Percentiles rank a stretch among this genome's conserved stretches.
These are phyloP conservation scores for Fusarium lateritium DNA, from an alignment of 2,329 filamentous ascomycete species.

Conservation along the genomic window DNA sequence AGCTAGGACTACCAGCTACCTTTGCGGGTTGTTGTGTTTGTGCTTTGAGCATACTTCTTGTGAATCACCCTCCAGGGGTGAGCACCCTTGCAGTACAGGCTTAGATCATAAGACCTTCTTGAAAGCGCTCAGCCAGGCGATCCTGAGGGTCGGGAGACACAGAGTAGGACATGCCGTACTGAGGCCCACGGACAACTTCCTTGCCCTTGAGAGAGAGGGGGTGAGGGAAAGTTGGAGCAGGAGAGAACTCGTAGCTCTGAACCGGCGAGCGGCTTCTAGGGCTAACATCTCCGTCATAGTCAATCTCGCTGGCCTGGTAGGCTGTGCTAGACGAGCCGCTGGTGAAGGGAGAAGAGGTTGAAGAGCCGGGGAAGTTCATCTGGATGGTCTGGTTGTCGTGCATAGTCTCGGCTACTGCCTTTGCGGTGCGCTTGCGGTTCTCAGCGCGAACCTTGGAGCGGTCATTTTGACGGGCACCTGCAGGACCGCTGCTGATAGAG, in stretches of 20 bases:
- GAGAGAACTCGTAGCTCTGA: constrained; percentile 26
- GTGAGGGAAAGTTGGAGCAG: constrained; percentile 39
- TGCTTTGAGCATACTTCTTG: constrained; percentile 57
- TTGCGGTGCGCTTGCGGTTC: constrained; percentile 65
- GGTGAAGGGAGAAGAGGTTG: constrained; percentile 59
- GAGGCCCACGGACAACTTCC: constrained; percentile 55
- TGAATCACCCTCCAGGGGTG: constrained; percentile 57
- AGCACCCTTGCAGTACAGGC: constrained; percentile 23
- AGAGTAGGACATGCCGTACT: constrained; percentile 54
- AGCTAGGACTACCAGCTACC: not conserved
- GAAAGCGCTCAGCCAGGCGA: constrained; percentile 44
- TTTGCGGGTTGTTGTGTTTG: not conserved
- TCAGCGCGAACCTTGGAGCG: constrained; percentile 64
- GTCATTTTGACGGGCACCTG: constrained; percentile 65
- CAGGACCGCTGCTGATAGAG: constrained; percentile 68
- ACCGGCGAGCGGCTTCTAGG: constrained; percentile 39
- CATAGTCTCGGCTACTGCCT: constrained; percentile 57
- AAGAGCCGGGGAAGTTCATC: constrained; percentile 56
- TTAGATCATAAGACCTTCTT: constrained; percentile 38
- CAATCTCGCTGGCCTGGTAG: constrained; percentile 59
- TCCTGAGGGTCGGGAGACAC: constrained; percentile 57
- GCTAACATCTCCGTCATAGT: constrained; percentile 40
- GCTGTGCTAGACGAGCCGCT: constrained; percentile 64
- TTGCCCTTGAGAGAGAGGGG: constrained; percentile 59
- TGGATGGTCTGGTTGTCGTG: constrained; percentile 54